Evolutionary conservation across 805 yeast genomes (phyloP), one percentile per base, ranked within the genome.

Genomic region (Starmerella asiatica): DNA sequence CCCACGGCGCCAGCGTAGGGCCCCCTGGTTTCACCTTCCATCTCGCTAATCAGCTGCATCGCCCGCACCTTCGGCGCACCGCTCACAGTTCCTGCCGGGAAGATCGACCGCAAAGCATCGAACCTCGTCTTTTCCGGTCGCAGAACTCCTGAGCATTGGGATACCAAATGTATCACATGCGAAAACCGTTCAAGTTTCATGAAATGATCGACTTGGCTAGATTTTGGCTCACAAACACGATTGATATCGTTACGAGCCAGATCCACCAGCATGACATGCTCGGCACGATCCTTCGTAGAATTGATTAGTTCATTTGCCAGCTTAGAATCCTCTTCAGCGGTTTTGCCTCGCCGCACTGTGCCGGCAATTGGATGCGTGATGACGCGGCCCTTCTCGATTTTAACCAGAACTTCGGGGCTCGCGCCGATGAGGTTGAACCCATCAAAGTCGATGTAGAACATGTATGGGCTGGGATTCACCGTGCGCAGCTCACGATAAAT

Each of bases 1-100:
- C 99, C 98, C 16, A 91, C 97, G 2, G 98, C 98, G 46, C 98
- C 98, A 0, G 99, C 98, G 56, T 91, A 91, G 7, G 88, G 86
- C 34, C 97, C 98, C 56, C 98, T 70, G 55, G 84, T 83, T 57
- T 88, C 97, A 45, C 73, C 70, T 57, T 91, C 98, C 35, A 88
- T 64, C 57, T 83, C 93, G 16, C 81, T 79, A 52, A 91, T 84
- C 32, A 91, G 67, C 60, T 86, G 93, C 97, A 91, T 91, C 8
- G 98, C 98, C 53, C 73, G 75, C 31, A 91, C 93, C 61, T 91
- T 91, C 40, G 99, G 99, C 2, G 99, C 97, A 29, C 99, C 99
- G 40, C 93, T 78, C 11, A 88, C 97, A 1, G 99, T 91, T 32
- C 99, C 99, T 1, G 98, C 98, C 17, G 99, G 99, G 75, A 91